These are phyloP conservation scores for Phytophthora aleatoria DNA, from an alignment of 352 stramenopile species.

Conservation along the genomic window DNA sequence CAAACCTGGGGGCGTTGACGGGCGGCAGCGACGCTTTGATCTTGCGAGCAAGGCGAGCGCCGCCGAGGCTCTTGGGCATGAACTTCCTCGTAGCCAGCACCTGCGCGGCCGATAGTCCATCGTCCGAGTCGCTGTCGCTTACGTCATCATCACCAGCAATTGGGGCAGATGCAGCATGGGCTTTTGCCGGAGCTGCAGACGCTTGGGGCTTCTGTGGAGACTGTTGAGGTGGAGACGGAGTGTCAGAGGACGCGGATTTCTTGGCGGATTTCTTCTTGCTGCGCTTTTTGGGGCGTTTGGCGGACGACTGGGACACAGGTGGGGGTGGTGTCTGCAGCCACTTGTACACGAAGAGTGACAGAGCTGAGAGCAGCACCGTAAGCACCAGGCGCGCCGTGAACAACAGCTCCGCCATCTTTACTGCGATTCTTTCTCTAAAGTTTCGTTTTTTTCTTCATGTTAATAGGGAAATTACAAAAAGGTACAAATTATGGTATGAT, in stretches of 20 bases:
- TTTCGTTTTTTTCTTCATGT: neutral
- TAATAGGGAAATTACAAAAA: neutral
- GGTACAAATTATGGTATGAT: too few species aligned
- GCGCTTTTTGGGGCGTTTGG: conserved; percentile 42
- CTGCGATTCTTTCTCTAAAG: neutral
- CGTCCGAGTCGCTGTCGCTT: conserved; percentile 61
- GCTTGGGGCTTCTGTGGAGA: conserved; percentile 4
- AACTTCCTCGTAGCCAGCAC: conserved; percentile 69
- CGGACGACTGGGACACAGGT: neutral
- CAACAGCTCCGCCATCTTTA: conserved; percentile 41
- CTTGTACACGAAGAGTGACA: conserved; percentile 48
- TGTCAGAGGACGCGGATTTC: conserved; percentile 25
- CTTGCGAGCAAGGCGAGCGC: conserved; percentile 17
- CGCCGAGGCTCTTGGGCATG: conserved; percentile 59
- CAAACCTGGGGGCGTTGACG: conserved; percentile 33
- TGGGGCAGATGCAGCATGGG: conserved; percentile 5
- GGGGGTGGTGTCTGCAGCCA: conserved; percentile 27
- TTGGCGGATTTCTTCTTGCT: conserved; percentile 55
- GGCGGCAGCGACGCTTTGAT: conserved; percentile 30
- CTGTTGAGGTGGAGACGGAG: conserved; percentile 11
- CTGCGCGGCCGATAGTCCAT: conserved; percentile 62
- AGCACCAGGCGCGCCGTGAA: conserved; percentile 41
- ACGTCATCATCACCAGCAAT: conserved; percentile 23
- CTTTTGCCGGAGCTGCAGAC: conserved; percentile 3
- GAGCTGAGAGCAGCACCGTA: conserved; percentile 46